Evolutionary conservation across 768 basidiomycete genomes (phyloP), one percentile per base, ranked within the genome.

Genomic region (Tulasnella calospora): DNA sequence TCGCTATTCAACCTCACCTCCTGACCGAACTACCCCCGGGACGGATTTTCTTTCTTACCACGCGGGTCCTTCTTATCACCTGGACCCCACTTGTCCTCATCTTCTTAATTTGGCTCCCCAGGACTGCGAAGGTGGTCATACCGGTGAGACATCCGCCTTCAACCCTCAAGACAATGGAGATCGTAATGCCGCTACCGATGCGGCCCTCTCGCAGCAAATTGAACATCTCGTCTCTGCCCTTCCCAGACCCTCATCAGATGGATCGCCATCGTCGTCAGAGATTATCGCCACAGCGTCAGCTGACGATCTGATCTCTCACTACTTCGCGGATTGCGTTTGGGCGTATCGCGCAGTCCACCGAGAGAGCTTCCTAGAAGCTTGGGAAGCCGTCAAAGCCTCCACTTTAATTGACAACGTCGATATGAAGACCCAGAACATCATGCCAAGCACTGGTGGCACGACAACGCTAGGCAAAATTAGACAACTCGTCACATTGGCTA

Each of bases 251-350:
- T 67, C 61, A 30, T 67, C 61, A 13, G 61, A 67, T 67, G 61
- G 30, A 67, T 67, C 61, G 30, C 9, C 61, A 67, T 67, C 61
- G 23, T 27, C 57, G 2, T 33, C 61, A 67, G 30, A 27, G 33
- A 27, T 35, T 67, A 35, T 67, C 61, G 33, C 61, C 23, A 67
- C 61, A 27, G 61, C 17, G 61, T 67, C 61, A 67, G 61, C 61
- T 67, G 61, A 67, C 61, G 61, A 67, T 35, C 61, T 67, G 61
- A 67, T 95, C 82, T 84, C 85, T 71, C 91, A 90, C 84, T 94
- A 95, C 84, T 94, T 94, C 81, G 92, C 93, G 81, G 92, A 92
- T 82, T 93, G 92, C 87, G 94, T 92, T 83, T 95, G 93, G 93
- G 89, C 94, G 74, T 93, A 94, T 84, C 90, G 92, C 55, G 91